Conservation (phyloP, 2,329 filamentous ascomycete species). For the Alternaria longipes region DNA sequence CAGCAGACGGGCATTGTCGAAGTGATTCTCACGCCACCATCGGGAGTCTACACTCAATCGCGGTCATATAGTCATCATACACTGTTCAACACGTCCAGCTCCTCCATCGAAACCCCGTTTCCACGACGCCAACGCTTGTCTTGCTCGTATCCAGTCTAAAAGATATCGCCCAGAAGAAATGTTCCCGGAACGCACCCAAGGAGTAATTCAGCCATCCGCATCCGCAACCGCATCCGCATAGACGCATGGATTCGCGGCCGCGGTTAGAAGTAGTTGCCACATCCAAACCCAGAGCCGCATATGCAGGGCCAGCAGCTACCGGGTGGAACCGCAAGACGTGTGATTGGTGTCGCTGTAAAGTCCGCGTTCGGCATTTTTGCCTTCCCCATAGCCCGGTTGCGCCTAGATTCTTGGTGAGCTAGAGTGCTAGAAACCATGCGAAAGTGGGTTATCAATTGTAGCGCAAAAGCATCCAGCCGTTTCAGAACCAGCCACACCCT, state of each 20-base stretch:
- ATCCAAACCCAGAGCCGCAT: constrained; percentile 1
- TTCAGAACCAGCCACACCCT: constrained; percentile 3
- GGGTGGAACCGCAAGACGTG: constrained; percentile 10
- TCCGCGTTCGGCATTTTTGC: background rate
- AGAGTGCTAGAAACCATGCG: background rate
- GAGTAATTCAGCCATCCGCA: background rate
- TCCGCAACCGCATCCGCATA: constrained; percentile 2
- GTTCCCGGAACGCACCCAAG: constrained; percentile 5
- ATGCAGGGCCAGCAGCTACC: constrained; percentile 11
- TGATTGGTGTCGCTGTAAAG: constrained; percentile 10
- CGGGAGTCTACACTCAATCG: background rate
- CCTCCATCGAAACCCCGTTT: background rate
- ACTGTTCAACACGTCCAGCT: background rate
- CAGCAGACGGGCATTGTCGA: background rate
- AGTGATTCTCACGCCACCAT: background rate
- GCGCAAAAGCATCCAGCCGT: background rate
- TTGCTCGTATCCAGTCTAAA: background rate
- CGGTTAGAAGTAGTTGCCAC: constrained; percentile 14
- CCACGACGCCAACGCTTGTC: background rate
- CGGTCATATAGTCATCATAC: background rate
- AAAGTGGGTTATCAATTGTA: background rate
- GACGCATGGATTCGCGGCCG: constrained; percentile 12
- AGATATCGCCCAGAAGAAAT: constrained; percentile 21
- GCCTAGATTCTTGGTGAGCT: constrained; percentile 2
- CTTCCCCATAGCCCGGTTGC: background rate